Evolutionary conservation across 1,139 yeast species (phyloP).

Genomic region (Geotrichum phurueaensis): DNA sequence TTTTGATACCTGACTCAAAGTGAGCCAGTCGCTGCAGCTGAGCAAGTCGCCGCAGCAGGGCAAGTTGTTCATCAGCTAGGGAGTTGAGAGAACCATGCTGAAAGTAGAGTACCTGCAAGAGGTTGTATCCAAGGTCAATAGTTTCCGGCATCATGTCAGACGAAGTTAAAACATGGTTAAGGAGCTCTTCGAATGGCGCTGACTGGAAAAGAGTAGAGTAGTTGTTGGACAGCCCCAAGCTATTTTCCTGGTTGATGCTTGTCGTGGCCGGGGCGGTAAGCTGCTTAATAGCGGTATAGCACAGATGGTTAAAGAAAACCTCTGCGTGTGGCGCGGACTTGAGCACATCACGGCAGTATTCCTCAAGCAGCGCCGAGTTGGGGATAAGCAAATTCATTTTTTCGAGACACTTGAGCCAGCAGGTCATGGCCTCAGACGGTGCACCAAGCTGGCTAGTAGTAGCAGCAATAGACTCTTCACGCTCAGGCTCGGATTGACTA

Average conservation of each 20-base stretch:
- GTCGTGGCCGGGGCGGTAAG: neutral
- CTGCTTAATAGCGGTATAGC: neutral
- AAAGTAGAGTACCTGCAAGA: neutral
- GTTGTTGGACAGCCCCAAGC: neutral
- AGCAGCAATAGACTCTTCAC: neutral
- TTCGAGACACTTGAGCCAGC: neutral
- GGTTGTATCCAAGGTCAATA: neutral
- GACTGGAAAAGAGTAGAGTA: neutral
- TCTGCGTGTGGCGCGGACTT: neutral
- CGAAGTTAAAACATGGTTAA: neutral
- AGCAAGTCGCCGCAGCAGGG: neutral
- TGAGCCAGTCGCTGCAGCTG: neutral
- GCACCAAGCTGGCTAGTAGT: neutral
- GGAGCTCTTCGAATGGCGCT: neutral
- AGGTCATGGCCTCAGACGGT: neutral
- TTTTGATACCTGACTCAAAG: neutral
- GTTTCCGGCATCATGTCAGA: neutral
- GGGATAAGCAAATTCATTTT: neutral
- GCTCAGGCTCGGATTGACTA: neutral
- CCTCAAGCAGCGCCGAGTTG: neutral
- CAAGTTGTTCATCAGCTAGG: neutral
- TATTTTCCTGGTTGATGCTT: neutral
- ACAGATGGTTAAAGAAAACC: neutral
- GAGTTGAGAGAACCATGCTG: neutral
- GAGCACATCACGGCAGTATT: neutral